Conservation (phyloP, 257 asterid species). For the Rauvolfia tetraphylla region DNA sequence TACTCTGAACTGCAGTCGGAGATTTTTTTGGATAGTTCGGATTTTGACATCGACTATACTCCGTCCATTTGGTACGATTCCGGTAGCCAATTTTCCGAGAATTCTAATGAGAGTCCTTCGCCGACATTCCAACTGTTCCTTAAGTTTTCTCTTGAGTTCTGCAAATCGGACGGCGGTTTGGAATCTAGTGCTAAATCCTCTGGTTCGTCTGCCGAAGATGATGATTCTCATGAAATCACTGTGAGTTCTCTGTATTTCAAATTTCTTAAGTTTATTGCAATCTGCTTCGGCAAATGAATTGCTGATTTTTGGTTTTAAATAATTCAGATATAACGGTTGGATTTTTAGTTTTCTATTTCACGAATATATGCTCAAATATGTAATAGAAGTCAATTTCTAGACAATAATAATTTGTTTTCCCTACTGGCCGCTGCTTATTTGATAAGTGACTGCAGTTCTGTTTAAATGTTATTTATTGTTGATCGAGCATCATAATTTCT, state of each 20-base stretch:
- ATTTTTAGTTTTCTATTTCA: background rate
- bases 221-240: constrained; percentile 33
- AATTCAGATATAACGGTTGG: background rate
- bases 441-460: background rate
- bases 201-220: constrained; percentile 18
- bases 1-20: constrained; percentile 36
- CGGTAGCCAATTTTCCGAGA: constrained; percentile 88
- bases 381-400: background rate
- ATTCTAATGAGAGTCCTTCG: constrained; percentile 55
- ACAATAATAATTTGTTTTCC: background rate
- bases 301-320: background rate
- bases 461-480: background rate
- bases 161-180: constrained; percentile 38
- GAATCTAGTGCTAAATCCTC: constrained; percentile 6
- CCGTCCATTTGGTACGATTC: constrained; percentile 64
- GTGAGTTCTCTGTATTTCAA: constrained; percentile 40
- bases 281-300: background rate
- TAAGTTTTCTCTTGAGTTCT: constrained; percentile 61
- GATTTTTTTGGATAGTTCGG: constrained; percentile 39
- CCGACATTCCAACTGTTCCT: constrained; percentile 59
- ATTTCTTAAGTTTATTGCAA: background rate
- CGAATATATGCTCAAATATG: background rate
- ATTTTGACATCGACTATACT: constrained; percentile 51
- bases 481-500: background rate
- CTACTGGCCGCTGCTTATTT: background rate